These are phyloP conservation scores for Paraphoma sp. DNA, from an alignment of 2,329 filamentous ascomycete species.

Conservation along the genomic window DNA sequence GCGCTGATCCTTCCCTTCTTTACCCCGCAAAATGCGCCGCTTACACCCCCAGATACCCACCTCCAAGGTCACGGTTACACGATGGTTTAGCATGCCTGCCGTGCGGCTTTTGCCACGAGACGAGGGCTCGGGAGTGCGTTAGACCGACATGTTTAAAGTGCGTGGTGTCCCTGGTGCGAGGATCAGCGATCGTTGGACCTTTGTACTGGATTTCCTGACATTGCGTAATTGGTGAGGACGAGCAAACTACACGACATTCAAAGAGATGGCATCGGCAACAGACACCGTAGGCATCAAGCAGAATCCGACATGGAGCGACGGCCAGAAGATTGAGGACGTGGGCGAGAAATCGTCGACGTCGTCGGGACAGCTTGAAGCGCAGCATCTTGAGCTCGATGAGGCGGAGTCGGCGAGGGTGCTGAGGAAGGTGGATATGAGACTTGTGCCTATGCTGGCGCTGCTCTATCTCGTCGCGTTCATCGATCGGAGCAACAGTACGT, in stretches of 20 bases:
- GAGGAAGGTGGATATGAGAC: constrained; percentile 38
- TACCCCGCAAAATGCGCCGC: constrained; percentile 28
- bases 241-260: not conserved
- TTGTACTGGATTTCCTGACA: not conserved
- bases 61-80: constrained; percentile 6
- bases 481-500: constrained; percentile 31
- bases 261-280: constrained; percentile 18
- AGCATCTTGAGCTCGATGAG: constrained; percentile 30
- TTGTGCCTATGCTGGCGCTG: constrained; percentile 34
- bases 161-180: constrained; percentile 2
- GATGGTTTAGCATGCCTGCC: constrained; percentile 4
- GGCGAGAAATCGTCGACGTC: constrained; percentile 33
- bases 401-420: constrained; percentile 39
- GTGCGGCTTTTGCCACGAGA: constrained; percentile 7
- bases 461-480: constrained; percentile 43
- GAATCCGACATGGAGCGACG: constrained; percentile 9
- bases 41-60: constrained; percentile 22
- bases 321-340: constrained; percentile 30
- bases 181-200: not conserved
- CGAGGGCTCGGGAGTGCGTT: constrained; percentile 15
- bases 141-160: constrained; percentile 19
- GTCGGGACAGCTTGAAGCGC: constrained; percentile 34
- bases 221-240: not conserved
- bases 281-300: constrained; percentile 14
- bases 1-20: constrained; percentile 11